Evolutionary conservation across 177 flowering plant species (phyloP).

Genomic region (Vitis hybrid): DNA sequence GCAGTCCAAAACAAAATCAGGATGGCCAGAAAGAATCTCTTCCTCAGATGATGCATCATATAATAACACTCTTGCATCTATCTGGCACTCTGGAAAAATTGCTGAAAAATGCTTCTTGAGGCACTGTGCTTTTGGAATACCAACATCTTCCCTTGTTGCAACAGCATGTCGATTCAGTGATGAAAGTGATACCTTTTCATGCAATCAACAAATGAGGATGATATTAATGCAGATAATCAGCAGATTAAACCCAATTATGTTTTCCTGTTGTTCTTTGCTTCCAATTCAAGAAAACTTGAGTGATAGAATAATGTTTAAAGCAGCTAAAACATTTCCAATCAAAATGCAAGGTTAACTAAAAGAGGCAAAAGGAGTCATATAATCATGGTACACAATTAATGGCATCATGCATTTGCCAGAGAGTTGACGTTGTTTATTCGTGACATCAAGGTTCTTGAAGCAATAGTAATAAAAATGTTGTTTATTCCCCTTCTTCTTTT

Average conservation of each 20-base stretch:
- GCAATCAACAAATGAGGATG: slow-evolving; percentile 15
- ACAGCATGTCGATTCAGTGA: slow-evolving; percentile 97
- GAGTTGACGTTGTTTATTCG: too few species aligned
- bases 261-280: background rate
- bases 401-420: background rate
- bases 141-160: slow-evolving; percentile 97
- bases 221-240: slow-evolving; percentile 1
- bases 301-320: background rate
- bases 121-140: slow-evolving; percentile 86
- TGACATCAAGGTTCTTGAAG: too few species aligned
- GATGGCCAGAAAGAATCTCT: slow-evolving; percentile 85
- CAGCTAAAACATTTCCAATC: background rate
- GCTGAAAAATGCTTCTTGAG: slow-evolving; percentile 84
- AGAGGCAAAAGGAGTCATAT: background rate
- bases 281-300: background rate
- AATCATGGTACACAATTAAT: background rate
- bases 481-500: too few species aligned
- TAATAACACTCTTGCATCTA: slow-evolving; percentile 76
- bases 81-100: slow-evolving; percentile 87
- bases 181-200: slow-evolving; percentile 85
- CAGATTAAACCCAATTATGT: background rate
- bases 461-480: too few species aligned
- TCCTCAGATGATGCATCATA: slow-evolving; percentile 89
- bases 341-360: background rate
- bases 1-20: slow-evolving; percentile 97